These are phyloP conservation scores for Intubia oerlemansii DNA, from an alignment of 2,329 filamentous ascomycete genomes.

Conservation along the genomic window DNA sequence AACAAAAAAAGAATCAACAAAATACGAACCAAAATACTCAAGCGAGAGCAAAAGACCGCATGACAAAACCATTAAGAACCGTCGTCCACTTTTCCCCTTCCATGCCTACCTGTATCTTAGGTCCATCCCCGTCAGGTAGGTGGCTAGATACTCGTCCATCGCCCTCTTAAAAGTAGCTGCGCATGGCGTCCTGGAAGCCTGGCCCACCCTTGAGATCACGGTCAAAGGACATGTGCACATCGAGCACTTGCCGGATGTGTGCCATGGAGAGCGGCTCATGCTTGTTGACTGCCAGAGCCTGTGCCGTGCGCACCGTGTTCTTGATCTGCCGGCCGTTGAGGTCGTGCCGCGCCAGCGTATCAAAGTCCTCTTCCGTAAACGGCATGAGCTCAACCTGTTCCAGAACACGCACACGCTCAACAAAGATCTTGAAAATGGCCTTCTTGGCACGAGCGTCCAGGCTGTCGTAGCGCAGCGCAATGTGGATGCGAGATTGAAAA, in stretches of 20 bases:
- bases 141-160: too few relatives aligned
- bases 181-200: constrained; percentile 68
- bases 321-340: constrained; percentile 55
- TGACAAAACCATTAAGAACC: too few relatives aligned
- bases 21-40: too few relatives aligned
- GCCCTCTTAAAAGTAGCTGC: constrained; percentile 56
- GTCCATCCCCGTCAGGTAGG: too few relatives aligned
- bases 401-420: constrained; percentile 47
- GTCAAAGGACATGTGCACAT: constrained; percentile 66
- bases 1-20: too few relatives aligned
- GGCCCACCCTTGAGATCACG: constrained; percentile 62
- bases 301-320: constrained; percentile 66
- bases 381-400: constrained; percentile 37
- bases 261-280: constrained; percentile 49
- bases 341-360: constrained; percentile 42
- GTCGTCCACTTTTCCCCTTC: too few relatives aligned
- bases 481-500: constrained; percentile 73
- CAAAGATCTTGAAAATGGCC: constrained; percentile 66
- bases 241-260: constrained; percentile 65
- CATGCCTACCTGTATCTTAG: too few relatives aligned
- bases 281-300: constrained; percentile 63
- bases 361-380: constrained; percentile 47
- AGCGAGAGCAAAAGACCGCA: too few relatives aligned
- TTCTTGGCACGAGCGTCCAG: constrained; percentile 52
- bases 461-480: constrained; percentile 62